phyloP scores from a whole-genome alignment of 106 monocot genomes.

The Apostasia ramifera region DNA sequence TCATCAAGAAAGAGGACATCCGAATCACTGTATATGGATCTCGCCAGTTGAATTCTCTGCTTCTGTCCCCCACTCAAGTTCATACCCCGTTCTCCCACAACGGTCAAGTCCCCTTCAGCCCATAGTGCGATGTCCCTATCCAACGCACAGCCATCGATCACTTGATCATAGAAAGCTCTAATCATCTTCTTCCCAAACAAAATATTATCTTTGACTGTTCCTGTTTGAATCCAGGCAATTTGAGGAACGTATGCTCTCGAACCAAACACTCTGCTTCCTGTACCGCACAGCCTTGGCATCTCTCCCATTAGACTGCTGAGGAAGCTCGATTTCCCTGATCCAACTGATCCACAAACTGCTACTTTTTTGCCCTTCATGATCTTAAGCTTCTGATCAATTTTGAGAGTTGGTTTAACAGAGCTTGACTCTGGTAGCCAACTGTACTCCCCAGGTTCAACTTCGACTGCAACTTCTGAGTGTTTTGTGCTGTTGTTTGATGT shows the following conservation, averaged over 20 bases:
- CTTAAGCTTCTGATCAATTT: conserved; percentile 38
- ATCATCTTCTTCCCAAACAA: conserved; percentile 75
- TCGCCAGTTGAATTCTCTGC: conserved; percentile 90
- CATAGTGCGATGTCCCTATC: conserved; percentile 56
- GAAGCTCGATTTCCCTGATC: conserved; percentile 75
- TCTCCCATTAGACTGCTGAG: conserved; percentile 66
- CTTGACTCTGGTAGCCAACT: conserved; percentile 34
- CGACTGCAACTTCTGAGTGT: conserved; percentile 27
- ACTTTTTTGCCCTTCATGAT: conserved; percentile 60
- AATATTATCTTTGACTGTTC: conserved; percentile 66
- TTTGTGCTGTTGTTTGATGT: neutral
- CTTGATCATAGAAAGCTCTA: conserved; percentile 34
- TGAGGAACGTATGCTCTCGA: conserved; percentile 73
- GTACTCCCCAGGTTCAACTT: conserved; percentile 68
- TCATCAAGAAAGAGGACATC: conserved; percentile 79
- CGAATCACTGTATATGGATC: conserved; percentile 60
- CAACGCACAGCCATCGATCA: conserved; percentile 63
- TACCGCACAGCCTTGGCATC: conserved; percentile 42
- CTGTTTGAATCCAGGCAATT: conserved; percentile 78
- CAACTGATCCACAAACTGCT: conserved; percentile 73
- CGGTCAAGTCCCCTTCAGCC: conserved; percentile 51
- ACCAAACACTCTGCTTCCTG: conserved; percentile 31
- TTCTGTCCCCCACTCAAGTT: conserved; percentile 93
- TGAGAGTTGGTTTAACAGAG: conserved; percentile 26
- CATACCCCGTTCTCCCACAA: conserved; percentile 71